Base-by-base conservation (phyloP, 2,329 filamentous ascomycete genomes). In the Dissoconium aciculare region DNA sequence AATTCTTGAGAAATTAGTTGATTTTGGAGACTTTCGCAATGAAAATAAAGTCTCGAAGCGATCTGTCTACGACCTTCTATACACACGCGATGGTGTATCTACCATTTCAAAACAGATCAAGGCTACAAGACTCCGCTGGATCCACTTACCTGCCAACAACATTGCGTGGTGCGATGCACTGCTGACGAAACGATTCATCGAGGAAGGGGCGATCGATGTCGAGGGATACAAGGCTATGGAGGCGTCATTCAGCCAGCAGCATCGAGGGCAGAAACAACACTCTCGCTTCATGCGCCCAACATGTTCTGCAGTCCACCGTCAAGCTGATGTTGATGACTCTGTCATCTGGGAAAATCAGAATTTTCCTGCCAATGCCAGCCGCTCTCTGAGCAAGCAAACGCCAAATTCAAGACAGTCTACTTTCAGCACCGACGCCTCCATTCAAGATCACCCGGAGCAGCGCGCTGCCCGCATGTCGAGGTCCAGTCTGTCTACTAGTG, bases 121-220 rank as follows among this genome's bases (percentile, higher is more conserved):
- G 33, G 46, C 53, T 6, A 57, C 57, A 10, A 49, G 42, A 14
- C 60, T 62, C 24, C 45, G 59, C 12, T 62, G 59, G 59, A 60
- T 62, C 17, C 59, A 62, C 42, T 43, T 62, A 4, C 59, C 59
- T 11, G 58, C 56, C 0, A 62, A 62, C 33, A 64, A 70, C 45
- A 63, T 71, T 43, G 63, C 66, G 1, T 77, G 72, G 72, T 64
- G 70, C 4, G 71, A 76, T 49, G 64, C 69, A 0, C 54, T 77
- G 2, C 52, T 76, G n/a, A 69, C 70, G 1, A 76, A 76, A 40
- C 63, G 63, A 5, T 76, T 76, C 40, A 67, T 76, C 17, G 72
- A 77, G 46, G 66, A 69, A 21, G 69, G 69, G 0, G 63, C 66
- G 11, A 61, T 62, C n/a, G 71, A 76, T 45, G 64, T 74, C 2